Evolutionary conservation across 2,329 filamentous ascomycete species (phyloP).

Genomic region (Lasiodiplodia hormozganensis): DNA sequence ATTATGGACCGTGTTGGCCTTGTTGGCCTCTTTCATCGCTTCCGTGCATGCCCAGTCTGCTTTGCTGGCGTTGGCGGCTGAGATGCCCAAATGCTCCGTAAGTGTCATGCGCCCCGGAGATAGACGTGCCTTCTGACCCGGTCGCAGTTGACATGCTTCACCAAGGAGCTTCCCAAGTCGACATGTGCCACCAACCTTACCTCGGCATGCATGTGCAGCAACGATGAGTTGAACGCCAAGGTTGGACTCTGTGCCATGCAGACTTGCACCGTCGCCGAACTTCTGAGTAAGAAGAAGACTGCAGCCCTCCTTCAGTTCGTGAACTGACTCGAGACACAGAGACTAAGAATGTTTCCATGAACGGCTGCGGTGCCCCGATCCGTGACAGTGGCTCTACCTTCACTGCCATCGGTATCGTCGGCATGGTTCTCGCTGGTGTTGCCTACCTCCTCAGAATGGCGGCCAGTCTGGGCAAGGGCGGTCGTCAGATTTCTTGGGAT

Average conservation of each 20-base stretch:
- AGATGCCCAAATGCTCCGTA: conserved; percentile 25
- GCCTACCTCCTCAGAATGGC: conserved; percentile 44
- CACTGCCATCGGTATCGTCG: conserved; percentile 39
- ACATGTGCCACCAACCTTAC: conserved; percentile 47
- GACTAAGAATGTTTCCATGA: conserved; percentile 48
- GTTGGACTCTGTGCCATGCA: conserved; percentile 45
- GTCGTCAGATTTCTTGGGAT: conserved; percentile 46
- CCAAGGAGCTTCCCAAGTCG: conserved; percentile 41
- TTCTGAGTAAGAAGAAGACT: conserved; percentile 33
- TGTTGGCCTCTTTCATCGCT: conserved; percentile 15
- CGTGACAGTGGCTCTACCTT: conserved; percentile 43
- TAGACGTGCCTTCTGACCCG: background rate
- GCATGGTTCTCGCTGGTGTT: conserved; percentile 41
- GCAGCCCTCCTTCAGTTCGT: background rate
- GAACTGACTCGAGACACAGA: conserved; percentile 32
- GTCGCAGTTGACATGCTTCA: conserved; percentile 35
- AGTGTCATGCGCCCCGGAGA: background rate
- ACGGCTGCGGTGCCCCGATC: conserved; percentile 45
- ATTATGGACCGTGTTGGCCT: conserved; percentile 27
- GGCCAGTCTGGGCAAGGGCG: conserved; percentile 43
- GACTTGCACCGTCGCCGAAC: conserved; percentile 47
- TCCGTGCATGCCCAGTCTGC: conserved; percentile 19
- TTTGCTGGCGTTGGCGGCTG: conserved; percentile 4
- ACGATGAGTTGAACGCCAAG: conserved; percentile 41
- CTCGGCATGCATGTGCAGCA: conserved; percentile 48